Percentiles rank a stretch among this genome's conserved stretches.
These are phyloP conservation scores for Lantana camara DNA, from an alignment of 257 asterid genomes.

Conservation along the genomic window DNA sequence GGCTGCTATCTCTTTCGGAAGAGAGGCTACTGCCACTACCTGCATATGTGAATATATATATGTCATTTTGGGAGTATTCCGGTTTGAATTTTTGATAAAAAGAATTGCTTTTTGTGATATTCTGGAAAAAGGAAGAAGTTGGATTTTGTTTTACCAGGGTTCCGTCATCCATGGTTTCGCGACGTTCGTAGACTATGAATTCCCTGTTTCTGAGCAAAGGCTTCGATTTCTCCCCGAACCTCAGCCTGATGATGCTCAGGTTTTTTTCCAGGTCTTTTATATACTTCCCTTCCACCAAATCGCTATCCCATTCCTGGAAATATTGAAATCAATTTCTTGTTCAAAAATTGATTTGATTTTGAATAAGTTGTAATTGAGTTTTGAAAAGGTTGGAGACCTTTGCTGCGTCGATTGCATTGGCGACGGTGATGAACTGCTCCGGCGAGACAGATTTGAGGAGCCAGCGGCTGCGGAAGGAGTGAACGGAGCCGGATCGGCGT, in stretches of 20 bases:
- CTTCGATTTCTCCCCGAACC: slow-evolving; percentile 81
- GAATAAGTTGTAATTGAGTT: too few species aligned
- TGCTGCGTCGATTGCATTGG: slow-evolving; percentile 94
- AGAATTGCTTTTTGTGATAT: not conserved
- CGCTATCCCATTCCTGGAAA: slow-evolving; percentile 84
- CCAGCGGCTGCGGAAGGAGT: slow-evolving; percentile 87
- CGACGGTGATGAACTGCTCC: slow-evolving; percentile 71
- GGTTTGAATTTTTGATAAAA: not conserved
- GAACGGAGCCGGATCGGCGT: slow-evolving; percentile 70
- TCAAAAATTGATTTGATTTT: too few species aligned
- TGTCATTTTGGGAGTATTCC: not conserved
- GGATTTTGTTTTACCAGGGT: slow-evolving; percentile 59
- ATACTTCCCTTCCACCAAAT: slow-evolving; percentile 73
- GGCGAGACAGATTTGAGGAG: slow-evolving; percentile 69
- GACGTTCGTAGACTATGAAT: slow-evolving; percentile 85
- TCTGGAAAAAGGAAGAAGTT: not conserved
- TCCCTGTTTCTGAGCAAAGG: slow-evolving; percentile 91
- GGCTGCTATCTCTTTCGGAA: slow-evolving; percentile 91
- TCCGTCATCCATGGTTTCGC: slow-evolving; percentile 95
- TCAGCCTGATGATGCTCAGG: slow-evolving; percentile 71
- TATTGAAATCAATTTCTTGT: not conserved
- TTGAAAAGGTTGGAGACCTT: slow-evolving; percentile 40
- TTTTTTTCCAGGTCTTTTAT: slow-evolving; percentile 82
- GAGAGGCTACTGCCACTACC: slow-evolving; percentile 98
- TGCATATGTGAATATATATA: slow-evolving; percentile 13